Base-by-base conservation (phyloP, 768 basidiomycete genomes). In the Paxillus involutus region DNA sequence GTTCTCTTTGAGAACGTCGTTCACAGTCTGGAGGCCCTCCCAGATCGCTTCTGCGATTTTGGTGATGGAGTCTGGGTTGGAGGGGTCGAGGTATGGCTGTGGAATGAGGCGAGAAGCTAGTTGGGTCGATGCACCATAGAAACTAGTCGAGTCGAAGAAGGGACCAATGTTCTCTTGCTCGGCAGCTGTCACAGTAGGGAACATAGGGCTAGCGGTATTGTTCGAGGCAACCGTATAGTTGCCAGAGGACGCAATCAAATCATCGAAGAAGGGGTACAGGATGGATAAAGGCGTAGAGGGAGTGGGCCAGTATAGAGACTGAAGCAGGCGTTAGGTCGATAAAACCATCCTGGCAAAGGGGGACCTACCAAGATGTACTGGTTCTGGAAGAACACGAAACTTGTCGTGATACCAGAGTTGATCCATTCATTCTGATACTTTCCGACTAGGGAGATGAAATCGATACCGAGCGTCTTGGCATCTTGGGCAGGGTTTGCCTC, bases 61-160 rank as follows among this genome's bases (percentile, higher is more conserved):
- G 19, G 21, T 24, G 29, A 65, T 59, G 0, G 59, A 64, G 6
- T 36, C 6, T 2, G 46, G 17, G 1, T 51, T 19, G 3, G 58
- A 52, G 1, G 65, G 65, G 17, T 54, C 47, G 3, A 66, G 42
- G 32, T 33, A 51, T 1, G 63, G 49, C 37, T 51, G 39, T 5
- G 63, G 63, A 8, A 66, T 35, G 19, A 66, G 56, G 9, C 60
- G 65, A 3, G 66, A 65, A 0, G 60, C 36, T 1, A 56, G n/a
- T 11, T 65, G 54, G n/a, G 24, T 49, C 29, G 58, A 54, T 42
- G 51, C 49, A n/a, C 60, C 63, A 8, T 64, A 67, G 17, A 4
- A 6, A 16, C 16, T 57, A 30, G 40, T 0, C 0, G 8, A n/a
- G 6, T 67, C 64, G n/a, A 55, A 58, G 33, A 52, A 32, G 4